Conservation (phyloP, 2,329 filamentous ascomycete species). For the Apiospora aurea region DNA sequence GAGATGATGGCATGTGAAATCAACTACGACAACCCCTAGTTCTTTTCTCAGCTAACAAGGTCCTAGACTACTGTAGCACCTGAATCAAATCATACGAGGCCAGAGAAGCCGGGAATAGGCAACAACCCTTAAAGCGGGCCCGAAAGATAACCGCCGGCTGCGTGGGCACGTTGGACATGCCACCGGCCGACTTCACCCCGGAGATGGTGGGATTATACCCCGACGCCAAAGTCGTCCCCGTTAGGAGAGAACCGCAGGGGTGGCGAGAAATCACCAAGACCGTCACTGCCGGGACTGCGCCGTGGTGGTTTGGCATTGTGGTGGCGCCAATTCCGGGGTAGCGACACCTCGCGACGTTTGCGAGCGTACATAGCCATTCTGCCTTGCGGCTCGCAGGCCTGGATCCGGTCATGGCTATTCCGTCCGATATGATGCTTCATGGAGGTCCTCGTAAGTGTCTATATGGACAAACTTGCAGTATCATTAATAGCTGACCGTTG, state of each 20-base stretch:
- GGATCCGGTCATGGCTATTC: neutral
- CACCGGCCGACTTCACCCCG: slow-evolving; percentile 27
- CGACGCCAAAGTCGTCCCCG: slow-evolving; percentile 14
- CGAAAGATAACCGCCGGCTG: slow-evolving; percentile 33
- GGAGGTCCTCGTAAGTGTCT: neutral
- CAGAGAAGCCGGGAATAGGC: slow-evolving; percentile 33
- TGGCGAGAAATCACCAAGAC: slow-evolving; percentile 35
- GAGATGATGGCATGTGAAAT: slow-evolving; percentile 41
- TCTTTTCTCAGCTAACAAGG: neutral
- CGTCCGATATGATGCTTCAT: neutral
- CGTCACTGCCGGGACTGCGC: slow-evolving; percentile 28
- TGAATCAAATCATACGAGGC: slow-evolving; percentile 35
- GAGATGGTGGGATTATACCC: slow-evolving; percentile 17
- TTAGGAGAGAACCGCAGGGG: slow-evolving; percentile 24
- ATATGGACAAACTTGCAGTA: neutral
- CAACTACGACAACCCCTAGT: slow-evolving; percentile 27
- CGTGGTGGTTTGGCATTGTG: slow-evolving; percentile 29
- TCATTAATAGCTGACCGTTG: neutral
- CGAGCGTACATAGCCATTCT: slow-evolving; percentile 29
- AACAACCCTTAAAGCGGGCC: slow-evolving; percentile 34
- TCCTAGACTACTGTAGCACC: neutral
- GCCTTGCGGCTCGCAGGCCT: neutral
- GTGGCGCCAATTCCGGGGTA: slow-evolving; percentile 33
- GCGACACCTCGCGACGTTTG: slow-evolving; percentile 31
- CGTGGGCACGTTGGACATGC: no score